phyloP scores from a whole-genome alignment of 768 basidiomycete species.

The Kwoniella sp. region DNA sequence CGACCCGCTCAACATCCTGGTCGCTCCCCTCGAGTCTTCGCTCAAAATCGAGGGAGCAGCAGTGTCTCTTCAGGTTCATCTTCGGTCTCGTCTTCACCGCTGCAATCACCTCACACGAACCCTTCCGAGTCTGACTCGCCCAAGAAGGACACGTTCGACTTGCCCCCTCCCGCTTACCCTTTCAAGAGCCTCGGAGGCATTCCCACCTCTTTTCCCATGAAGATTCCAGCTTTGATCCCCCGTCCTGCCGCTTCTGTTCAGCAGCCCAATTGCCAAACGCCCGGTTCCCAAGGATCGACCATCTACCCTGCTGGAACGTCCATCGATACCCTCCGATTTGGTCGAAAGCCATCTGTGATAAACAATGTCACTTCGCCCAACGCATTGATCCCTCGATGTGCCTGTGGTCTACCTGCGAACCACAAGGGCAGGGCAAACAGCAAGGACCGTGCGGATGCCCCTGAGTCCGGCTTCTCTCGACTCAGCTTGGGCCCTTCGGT shows the following conservation, averaged over 20 bases:
- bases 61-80: constrained; percentile 32
- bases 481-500: constrained; percentile 38
- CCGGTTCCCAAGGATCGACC: constrained; percentile 30
- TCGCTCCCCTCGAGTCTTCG: constrained; percentile 36
- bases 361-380: constrained; percentile 54
- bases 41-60: constrained; percentile 15
- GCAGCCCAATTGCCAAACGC: constrained; percentile 19
- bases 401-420: constrained; percentile 45
- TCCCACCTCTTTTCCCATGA: constrained; percentile 46
- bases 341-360: constrained; percentile 48
- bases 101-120: constrained; percentile 43
- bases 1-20: constrained; percentile 31
- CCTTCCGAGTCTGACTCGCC: constrained; percentile 42
- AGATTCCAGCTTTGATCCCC: constrained; percentile 41
- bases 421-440: constrained; percentile 28
- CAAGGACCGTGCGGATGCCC: constrained; percentile 34
- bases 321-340: constrained; percentile 54
- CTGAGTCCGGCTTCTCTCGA: constrained; percentile 38
- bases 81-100: constrained; percentile 42
- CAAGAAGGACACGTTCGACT: constrained; percentile 48
- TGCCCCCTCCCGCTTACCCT: constrained; percentile 53
- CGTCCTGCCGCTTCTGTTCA: constrained; percentile 17
- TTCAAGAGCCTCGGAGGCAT: constrained; percentile 19
- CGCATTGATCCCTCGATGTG: constrained; percentile 48
- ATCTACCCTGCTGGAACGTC: constrained; percentile 36